Evolutionary conservation across 1,284 basidiomycete genomes (phyloP), one percentile per base, ranked within the genome.

Genomic region (Trametes polyzona): DNA sequence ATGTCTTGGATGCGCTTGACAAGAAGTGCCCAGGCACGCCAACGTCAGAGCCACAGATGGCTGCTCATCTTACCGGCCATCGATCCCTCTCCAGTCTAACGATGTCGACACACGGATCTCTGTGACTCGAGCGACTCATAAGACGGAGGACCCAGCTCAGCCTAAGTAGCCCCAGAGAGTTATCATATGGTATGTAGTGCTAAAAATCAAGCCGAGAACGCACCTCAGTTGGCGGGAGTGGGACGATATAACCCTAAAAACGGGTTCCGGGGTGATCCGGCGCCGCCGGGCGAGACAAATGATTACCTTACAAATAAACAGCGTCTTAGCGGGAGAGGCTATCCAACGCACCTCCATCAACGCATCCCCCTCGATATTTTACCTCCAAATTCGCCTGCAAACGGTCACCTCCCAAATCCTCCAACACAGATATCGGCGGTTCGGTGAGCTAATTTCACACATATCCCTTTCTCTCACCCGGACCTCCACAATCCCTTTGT

Each of bases 381-480:
- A 63, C 61, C 58, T 59, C 49, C 61, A 58, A 63, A 59, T 59
- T 58, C 61, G 32, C 21, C 30, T 27, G 30, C 52, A 59, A 59
- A 51, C 43, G 24, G 27, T 47, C n/a, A n/a, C n/a, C 54, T 50
- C 42, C 43, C 53, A 42, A 26, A 43, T 47, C 52, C 21, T 17
- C 29, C 52, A 40, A 14, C 27, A 24, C 43, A 55, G 36, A 59
- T 59, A 57, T 57, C 52, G 46, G 39, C 41, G 17, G 30, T 59
- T 55, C 47, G 55, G 61, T 63, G 61, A 59, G 61, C 61, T 63
- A 63, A 63, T 58, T 63, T 59, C 58, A 30, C 48, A 62, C 24
- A 46, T 55, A 37, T 40, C 39, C 44, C 51, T 52, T 43, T 32
- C 43, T 40, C 21, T 48, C 41, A 21, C 33, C 40, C 35, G 27